Conservation (phyloP, 2,329 filamentous ascomycete species). For the Ascochyta lentis region DNA sequence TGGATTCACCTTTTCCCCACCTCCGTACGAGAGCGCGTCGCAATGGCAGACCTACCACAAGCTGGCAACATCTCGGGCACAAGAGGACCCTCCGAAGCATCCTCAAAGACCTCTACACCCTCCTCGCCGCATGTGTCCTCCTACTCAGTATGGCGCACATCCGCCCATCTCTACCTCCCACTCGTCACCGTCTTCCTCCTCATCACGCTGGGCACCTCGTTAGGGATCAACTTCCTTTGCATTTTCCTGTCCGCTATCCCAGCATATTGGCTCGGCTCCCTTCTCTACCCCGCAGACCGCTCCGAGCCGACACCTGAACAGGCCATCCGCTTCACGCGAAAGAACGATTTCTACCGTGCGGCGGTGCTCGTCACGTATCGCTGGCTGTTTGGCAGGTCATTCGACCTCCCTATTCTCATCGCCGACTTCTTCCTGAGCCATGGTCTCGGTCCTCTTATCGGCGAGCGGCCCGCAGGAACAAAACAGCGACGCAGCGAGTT, state of each 20-base stretch:
- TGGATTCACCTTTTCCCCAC: not conserved
- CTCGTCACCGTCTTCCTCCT: constrained; percentile 17
- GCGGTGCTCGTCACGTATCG: constrained; percentile 24
- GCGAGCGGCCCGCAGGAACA: constrained; percentile 17
- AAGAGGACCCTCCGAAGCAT: not conserved
- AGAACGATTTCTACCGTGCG: constrained; percentile 20
- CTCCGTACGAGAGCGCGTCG: not conserved
- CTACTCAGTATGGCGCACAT: constrained; percentile 12
- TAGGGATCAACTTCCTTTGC: constrained; percentile 5
- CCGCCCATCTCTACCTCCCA: constrained; percentile 28
- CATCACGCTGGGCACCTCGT: constrained; percentile 5
- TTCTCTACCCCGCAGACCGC: constrained; percentile 18
- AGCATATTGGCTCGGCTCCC: constrained; percentile 21
- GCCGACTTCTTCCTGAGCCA: constrained; percentile 19
- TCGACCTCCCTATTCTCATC: constrained; percentile 16
- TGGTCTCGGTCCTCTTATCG: constrained; percentile 10
- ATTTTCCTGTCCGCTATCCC: constrained; percentile 19
- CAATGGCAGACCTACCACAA: constrained; percentile 2
- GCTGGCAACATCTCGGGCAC: not conserved
- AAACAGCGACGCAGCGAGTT: constrained; percentile 24
- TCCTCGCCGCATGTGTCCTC: not conserved
- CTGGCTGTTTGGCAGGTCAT: constrained; percentile 21
- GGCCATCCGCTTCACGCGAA: constrained; percentile 26
- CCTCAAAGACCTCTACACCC: not conserved
- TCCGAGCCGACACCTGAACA: constrained; percentile 17